Conservation (phyloP, 2,329 filamentous ascomycete species). For the Pseudopyrenochaeta lycopersici region DNA sequence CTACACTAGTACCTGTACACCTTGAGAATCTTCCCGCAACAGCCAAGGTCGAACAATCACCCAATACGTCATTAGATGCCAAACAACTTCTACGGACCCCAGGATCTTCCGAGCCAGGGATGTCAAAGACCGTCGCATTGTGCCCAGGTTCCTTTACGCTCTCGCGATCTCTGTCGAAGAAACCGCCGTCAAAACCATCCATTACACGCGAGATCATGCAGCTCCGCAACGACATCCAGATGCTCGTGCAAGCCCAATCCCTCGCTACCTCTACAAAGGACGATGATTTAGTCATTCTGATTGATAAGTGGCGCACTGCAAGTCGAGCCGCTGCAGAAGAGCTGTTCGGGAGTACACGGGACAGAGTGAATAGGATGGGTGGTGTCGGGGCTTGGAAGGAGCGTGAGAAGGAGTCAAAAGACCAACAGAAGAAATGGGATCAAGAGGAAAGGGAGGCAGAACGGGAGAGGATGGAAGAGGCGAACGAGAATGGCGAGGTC, state of each 20-base stretch:
- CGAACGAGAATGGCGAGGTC: constrained; percentile 38
- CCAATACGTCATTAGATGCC: not conserved
- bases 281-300: constrained; percentile 64
- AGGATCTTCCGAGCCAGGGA: constrained; percentile 8
- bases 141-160: constrained; percentile 17
- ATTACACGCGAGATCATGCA: constrained; percentile 43
- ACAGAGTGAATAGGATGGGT: constrained; percentile 70
- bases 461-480: constrained; percentile 56
- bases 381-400: constrained; percentile 65
- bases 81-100: constrained; percentile 5
- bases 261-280: constrained; percentile 53
- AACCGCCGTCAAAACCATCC: constrained; percentile 30
- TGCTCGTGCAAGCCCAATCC: constrained; percentile 52
- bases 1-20: not conserved
- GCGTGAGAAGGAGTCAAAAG: constrained; percentile 44
- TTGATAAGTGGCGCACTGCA: constrained; percentile 68
- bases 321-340: constrained; percentile 73
- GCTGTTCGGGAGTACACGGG: constrained; percentile 68
- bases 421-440: constrained; percentile 49
- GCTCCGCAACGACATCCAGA: constrained; percentile 50
- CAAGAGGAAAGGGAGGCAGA: constrained; percentile 47
- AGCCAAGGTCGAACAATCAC: not conserved
- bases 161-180: constrained; percentile 19
- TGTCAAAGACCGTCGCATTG: constrained; percentile 21
- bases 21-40: not conserved